Percentiles rank a stretch among this genome's conserved stretches.
Conservation (phyloP, 805 yeast species). For the Maudiozyma pseudohumilis region DNA sequence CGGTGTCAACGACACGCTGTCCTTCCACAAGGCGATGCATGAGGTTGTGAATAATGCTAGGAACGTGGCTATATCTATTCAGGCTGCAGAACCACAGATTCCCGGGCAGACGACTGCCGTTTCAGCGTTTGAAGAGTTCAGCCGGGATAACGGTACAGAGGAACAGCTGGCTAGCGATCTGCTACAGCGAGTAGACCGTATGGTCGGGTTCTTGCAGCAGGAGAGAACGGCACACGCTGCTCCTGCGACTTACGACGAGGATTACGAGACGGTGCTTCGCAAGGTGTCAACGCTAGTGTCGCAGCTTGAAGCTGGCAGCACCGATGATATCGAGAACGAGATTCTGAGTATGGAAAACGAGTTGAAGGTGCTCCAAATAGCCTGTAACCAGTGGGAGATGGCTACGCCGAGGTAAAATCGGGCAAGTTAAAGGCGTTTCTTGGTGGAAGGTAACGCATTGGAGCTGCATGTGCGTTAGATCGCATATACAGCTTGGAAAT, state of each 20-base stretch:
- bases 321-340: constrained; percentile 20
- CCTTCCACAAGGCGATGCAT: too few species aligned
- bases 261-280: constrained; percentile 14
- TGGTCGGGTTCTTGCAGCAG: constrained; percentile 13
- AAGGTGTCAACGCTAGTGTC: constrained; percentile 15
- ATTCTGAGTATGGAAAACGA: constrained; percentile 20
- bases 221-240: not conserved
- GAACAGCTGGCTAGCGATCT: constrained; percentile 5
- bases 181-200: constrained; percentile 11
- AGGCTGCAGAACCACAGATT: too few species aligned
- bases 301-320: constrained; percentile 13
- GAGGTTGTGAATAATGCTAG: too few species aligned
- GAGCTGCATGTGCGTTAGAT: too few species aligned
- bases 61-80: too few species aligned
- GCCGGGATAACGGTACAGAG: not conserved
- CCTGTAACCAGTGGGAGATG: constrained; percentile 25
- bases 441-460: too few species aligned
- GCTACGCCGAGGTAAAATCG: constrained; percentile 2
- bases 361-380: constrained; percentile 14
- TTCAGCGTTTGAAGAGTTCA: not conserved
- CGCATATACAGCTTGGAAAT: too few species aligned
- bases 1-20: too few species aligned
- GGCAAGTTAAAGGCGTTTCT: too few species aligned
- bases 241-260: not conserved
- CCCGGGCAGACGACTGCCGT: too few species aligned